Percentiles rank a stretch among this genome's conserved stretches.
phyloP scores from a whole-genome alignment of 2,329 filamentous ascomycete genomes.

The Colletotrichum spinosum region DNA sequence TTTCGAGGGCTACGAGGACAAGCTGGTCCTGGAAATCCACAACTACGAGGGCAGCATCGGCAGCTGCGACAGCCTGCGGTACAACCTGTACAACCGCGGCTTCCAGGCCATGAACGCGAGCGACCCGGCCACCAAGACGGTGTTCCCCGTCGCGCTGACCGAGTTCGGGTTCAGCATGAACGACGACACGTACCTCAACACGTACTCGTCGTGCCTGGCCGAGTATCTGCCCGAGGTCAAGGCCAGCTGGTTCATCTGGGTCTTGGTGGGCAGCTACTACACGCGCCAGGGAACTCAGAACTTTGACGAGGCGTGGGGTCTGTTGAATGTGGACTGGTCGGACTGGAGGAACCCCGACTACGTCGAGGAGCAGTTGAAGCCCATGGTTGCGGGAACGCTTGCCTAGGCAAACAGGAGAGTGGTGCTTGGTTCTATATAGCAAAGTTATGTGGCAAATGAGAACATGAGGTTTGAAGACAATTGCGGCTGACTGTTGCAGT shows the following conservation, averaged over 20 bases:
- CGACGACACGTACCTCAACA: slow-evolving; percentile 55
- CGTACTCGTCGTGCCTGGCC: slow-evolving; percentile 65
- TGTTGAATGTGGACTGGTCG: slow-evolving; percentile 66
- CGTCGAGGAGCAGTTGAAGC: slow-evolving; percentile 53
- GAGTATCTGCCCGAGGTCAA: slow-evolving; percentile 60
- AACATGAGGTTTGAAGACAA: background rate
- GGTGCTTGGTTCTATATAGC: background rate
- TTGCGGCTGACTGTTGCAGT: too few relatives aligned
- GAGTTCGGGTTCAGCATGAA: slow-evolving; percentile 67
- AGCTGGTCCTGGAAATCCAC: slow-evolving; percentile 71
- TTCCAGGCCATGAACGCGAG: slow-evolving; percentile 62
- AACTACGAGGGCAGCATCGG: slow-evolving; percentile 67
- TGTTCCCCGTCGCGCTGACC: slow-evolving; percentile 57
- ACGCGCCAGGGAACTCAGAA: slow-evolving; percentile 64
- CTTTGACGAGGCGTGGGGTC: slow-evolving; percentile 68
- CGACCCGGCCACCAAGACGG: slow-evolving; percentile 50
- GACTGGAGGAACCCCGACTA: slow-evolving; percentile 59
- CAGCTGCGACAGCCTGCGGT: slow-evolving; percentile 59
- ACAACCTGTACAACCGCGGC: slow-evolving; percentile 61
- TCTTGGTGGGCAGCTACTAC: slow-evolving; percentile 69
- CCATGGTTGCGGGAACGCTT: slow-evolving; percentile 51
- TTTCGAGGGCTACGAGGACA: slow-evolving; percentile 62
- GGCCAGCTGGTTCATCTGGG: slow-evolving; percentile 70
- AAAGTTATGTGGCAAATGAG: background rate
- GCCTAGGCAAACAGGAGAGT: slow-evolving; percentile 20